Evolutionary conservation across 2,329 filamentous ascomycete genomes (phyloP).

Genomic region (Paracamarosporium sp.): DNA sequence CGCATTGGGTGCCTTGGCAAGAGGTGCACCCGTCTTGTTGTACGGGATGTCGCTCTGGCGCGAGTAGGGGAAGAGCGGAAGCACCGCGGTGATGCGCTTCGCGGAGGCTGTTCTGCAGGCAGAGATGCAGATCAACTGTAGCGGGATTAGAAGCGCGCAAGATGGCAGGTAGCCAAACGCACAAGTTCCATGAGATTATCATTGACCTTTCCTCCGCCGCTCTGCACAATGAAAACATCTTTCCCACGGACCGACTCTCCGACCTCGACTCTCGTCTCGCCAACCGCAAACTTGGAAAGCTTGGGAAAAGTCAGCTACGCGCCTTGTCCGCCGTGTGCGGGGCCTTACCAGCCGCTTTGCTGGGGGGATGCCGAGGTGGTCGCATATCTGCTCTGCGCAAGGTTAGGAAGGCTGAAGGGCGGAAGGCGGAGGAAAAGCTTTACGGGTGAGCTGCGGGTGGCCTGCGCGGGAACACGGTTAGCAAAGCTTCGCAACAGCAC

Average conservation of each 20-base stretch:
- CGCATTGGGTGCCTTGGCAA: slow-evolving; percentile 69
- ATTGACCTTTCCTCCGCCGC: slow-evolving; percentile 89
- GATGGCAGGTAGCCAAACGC: slow-evolving; percentile 30
- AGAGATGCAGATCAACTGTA: slow-evolving; percentile 88
- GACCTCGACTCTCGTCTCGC: slow-evolving; percentile 94
- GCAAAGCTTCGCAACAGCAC: background rate
- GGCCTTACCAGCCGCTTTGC: slow-evolving; percentile 70
- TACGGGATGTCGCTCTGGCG: slow-evolving; percentile 96
- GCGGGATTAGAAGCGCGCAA: slow-evolving; percentile 33
- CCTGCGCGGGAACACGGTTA: slow-evolving; percentile 5
- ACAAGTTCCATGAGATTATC: slow-evolving; percentile 85
- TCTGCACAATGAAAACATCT: slow-evolving; percentile 97
- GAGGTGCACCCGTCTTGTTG: slow-evolving; percentile 90
- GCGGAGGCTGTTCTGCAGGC: slow-evolving; percentile 96
- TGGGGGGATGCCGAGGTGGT: slow-evolving; percentile 83
- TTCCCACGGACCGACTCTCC: slow-evolving; percentile 96
- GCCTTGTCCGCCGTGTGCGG: background rate
- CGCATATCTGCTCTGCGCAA: slow-evolving; percentile 70
- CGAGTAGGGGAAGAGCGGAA: slow-evolving; percentile 96
- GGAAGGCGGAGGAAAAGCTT: background rate
- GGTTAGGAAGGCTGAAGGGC: slow-evolving; percentile 15
- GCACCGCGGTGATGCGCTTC: slow-evolving; percentile 88
- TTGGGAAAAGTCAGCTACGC: slow-evolving; percentile 8
- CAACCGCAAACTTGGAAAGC: slow-evolving; percentile 90
- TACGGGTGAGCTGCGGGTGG: slow-evolving; percentile 17